Evolutionary conservation across 2,329 filamentous ascomycete species (phyloP), one percentile per base, ranked within the genome.

Genomic region (Parafenestella ontariensis): DNA sequence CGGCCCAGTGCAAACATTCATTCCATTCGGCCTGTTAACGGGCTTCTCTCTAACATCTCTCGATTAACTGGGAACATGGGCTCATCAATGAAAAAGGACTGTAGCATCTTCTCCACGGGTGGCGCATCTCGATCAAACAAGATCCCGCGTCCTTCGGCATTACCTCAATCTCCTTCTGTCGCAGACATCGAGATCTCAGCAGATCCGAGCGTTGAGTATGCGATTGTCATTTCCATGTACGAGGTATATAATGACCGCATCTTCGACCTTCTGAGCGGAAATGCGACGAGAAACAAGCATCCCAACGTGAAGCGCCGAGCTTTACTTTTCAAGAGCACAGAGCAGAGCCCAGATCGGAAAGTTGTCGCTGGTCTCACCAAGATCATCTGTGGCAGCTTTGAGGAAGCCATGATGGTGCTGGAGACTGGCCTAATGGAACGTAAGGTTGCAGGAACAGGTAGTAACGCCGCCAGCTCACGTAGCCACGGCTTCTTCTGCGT

Each of bases 171-270:
- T 5, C 94, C 94, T 8, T 87, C 92, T 59, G 86, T 96, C 47
- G 86, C 87, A 74, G 82, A 87, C 46, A 80, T 96, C 39, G 79
- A 83, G 4, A 82, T 96, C 0, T 82, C 86, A 0, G 81, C 87
- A 43, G 89, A 93, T 58, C 81, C 82, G 1, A 84, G 84, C 18
- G 86, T 89, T 49, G 91, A 96, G 64, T 97, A 97, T 66, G 89
- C 90, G 4, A 87, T 99, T 49, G 81, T 99, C 10, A 83, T 99
- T 20, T 96, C 92, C 49, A 99, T 99, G 93, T 98, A 98, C 76
- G 95, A 99, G 75, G 94, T 99, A 1, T 97, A 99, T 80, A 99
- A 99, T 71, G 94, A 99, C 77, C 88, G 93, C 31, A 98, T 99
- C 62, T 98, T 96, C 73, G 95, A 99, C 69, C 86, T 99, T 0